Base-by-base conservation (phyloP, 2,329 filamentous ascomycete genomes). In the Penicillium sp. region DNA sequence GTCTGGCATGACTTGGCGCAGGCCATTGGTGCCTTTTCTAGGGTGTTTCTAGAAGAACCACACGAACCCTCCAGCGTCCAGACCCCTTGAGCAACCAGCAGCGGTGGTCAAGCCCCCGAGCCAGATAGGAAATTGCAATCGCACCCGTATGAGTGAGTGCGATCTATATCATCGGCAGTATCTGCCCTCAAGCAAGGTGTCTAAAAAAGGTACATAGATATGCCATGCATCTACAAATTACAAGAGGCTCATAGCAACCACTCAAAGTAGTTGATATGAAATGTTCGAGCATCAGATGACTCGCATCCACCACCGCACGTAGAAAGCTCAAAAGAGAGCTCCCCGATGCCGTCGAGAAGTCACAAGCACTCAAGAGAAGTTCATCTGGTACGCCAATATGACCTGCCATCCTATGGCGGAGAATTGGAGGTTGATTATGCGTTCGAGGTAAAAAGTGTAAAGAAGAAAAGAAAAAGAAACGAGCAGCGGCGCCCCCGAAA, bases 361-460 rank as follows among this genome's bases (percentile, higher is more conserved):
- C 71, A 67, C 75, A 68, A 70, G 61, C 55, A 69, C 68, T 64
- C 70, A 69, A 69, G 61, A 57, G 58, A 57, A 56, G 59, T 78
- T 69, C 68, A 65, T 80, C 77, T 79, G 70, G 78, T 79, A 76
- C 78, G 78, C 78, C 77, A 80, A 80, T 80, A 80, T 80, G 78
- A 80, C 78, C 78, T 73, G 69, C 77, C 76, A 80, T 75, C 74
- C 77, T 77, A 77, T 79, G 67, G 69, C 64, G 58, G 60, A 74
- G 73, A 71, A 74, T 71, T 79, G 78, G 76, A 79, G 78, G 78
- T 80, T 80, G 78, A 80, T 80, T 80, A 80, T 79, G 78, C 78
- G 78, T 80, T 78, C 78, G 71, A 73, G 68, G 67, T 68, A 70
- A 70, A 66, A 76, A 75, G 76, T 79, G 77, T 78, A 70, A 77